Percentiles rank a stretch among this genome's conserved stretches.
Evolutionary conservation across 2,329 filamentous ascomycete genomes (phyloP).

Genomic region (Lecanosticta acicola): DNA sequence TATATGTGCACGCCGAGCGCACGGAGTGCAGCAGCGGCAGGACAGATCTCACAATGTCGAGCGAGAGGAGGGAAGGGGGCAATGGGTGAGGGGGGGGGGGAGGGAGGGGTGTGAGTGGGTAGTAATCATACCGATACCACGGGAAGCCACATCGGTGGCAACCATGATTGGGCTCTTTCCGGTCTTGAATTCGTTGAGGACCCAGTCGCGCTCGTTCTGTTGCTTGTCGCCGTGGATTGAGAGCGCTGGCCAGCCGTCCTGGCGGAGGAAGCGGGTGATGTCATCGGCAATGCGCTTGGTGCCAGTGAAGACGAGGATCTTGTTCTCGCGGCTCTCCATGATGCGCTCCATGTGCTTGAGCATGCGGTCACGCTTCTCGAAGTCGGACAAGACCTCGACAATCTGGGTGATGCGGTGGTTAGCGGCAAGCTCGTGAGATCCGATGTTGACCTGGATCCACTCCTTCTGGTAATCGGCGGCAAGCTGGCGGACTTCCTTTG

Average conservation of each 20-base stretch:
- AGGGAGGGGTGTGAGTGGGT: slow-evolving; percentile 37
- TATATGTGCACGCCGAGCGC: slow-evolving; percentile 82
- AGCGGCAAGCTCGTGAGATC: slow-evolving; percentile 89
- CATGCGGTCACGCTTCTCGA: slow-evolving; percentile 97
- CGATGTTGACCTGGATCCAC: slow-evolving; percentile 98
- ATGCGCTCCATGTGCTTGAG: slow-evolving; percentile 96
- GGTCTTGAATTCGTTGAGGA: slow-evolving; percentile 98
- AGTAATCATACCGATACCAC: slow-evolving; percentile 99
- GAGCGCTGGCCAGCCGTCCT: slow-evolving; percentile 95
- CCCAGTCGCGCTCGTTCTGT: slow-evolving; percentile 99
- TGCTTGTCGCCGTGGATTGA: slow-evolving; percentile 99
- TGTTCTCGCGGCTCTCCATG: slow-evolving; percentile 94
- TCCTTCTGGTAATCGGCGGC: slow-evolving; percentile 86
- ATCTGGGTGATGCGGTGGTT: slow-evolving; percentile 98
- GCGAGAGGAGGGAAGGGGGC: slow-evolving; percentile 24
- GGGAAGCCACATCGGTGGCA: slow-evolving; percentile 97
- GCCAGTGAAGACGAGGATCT: slow-evolving; percentile 85
- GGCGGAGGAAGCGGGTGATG: slow-evolving; percentile 93
- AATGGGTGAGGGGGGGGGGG: slow-evolving; percentile 32
- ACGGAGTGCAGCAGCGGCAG: slow-evolving; percentile 74
- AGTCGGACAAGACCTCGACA: slow-evolving; percentile 90
- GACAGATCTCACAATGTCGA: slow-evolving; percentile 58
- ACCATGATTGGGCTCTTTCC: slow-evolving; percentile 99
- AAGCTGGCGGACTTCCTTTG: slow-evolving; percentile 92
- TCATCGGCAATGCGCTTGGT: slow-evolving; percentile 92